These are phyloP conservation scores for Gracilaria gracilis DNA, from an alignment of 23 red algal genomes.

Conservation along the genomic window DNA sequence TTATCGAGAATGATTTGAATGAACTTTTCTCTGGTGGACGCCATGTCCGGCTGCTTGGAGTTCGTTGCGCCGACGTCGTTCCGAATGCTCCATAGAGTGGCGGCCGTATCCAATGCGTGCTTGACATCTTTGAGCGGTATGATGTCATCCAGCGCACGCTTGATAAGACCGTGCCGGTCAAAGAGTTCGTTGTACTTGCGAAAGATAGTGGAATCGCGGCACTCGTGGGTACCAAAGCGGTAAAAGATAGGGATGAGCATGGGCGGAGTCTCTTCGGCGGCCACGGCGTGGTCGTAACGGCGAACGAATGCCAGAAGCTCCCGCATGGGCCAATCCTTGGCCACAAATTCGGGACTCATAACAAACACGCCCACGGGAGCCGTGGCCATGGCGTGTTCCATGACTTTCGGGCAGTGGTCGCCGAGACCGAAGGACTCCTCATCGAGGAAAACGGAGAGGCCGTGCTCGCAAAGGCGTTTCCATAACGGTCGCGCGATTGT, in stretches of 20 bases:
- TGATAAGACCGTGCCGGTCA: no score
- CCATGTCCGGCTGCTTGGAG: no score
- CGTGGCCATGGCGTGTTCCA: not conserved
- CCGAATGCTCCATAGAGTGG: no score
- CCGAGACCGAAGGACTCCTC: not conserved
- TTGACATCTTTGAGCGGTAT: no score
- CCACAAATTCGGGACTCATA: not conserved
- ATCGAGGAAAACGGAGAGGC: not conserved
- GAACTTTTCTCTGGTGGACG: no score
- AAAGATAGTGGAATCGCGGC: not conserved
- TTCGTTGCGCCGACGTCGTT: no score
- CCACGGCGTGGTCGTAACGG: not conserved
- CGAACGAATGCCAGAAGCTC: not conserved
- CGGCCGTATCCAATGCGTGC: no score
- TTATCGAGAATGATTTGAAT: no score
- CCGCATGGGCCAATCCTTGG: conserved; percentile 18
- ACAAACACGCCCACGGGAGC: conserved; percentile 1
- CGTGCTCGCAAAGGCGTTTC: not conserved
- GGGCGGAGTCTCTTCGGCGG: not conserved
- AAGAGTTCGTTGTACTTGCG: not conserved
- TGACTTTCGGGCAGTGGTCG: not conserved
- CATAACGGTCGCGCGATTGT: conserved; percentile 4
- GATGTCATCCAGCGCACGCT: no score
- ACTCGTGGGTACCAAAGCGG: not conserved
- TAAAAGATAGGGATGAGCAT: conserved; percentile 1